Evolutionary conservation across 1,284 basidiomycete genomes (phyloP).

Genomic region (Serendipita sp.): DNA sequence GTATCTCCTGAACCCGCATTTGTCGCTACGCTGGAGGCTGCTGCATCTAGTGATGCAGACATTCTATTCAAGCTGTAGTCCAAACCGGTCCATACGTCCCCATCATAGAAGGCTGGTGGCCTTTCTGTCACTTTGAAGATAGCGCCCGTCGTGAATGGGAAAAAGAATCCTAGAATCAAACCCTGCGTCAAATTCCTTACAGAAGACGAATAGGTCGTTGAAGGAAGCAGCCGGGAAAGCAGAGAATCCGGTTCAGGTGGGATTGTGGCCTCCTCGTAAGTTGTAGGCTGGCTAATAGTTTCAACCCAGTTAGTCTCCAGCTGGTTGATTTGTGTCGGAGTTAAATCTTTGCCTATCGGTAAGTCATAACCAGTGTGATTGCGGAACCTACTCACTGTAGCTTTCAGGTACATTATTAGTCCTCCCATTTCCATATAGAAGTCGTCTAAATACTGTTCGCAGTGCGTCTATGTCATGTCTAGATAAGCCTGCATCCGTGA

Average conservation of each 20-base stretch:
- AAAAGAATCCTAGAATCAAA: not conserved
- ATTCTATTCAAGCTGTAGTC: not conserved
- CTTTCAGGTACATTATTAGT: not conserved
- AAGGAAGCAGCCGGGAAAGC: not conserved
- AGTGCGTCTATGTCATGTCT: not conserved
- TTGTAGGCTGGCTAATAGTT: not conserved
- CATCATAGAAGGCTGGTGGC: not conserved
- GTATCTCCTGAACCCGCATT: not conserved
- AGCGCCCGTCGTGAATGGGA: not conserved
- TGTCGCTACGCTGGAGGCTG: not conserved
- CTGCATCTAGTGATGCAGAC: not conserved
- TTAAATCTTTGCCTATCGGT: not conserved
- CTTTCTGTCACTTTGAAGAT: not conserved
- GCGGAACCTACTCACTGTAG: not conserved
- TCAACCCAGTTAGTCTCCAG: not conserved
- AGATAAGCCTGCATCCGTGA: slow-evolving; percentile 1
- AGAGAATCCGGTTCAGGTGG: not conserved
- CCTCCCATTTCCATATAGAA: not conserved
- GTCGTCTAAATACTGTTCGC: not conserved
- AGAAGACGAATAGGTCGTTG: not conserved
- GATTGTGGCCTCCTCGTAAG: not conserved
- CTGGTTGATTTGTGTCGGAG: not conserved
- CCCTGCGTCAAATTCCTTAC: not conserved
- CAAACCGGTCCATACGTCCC: not conserved
- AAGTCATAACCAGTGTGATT: not conserved